Percentiles rank a stretch among this genome's conserved stretches.
phyloP scores from a whole-genome alignment of 1,139 yeast genomes.

The Kodamaea anthophila region DNA sequence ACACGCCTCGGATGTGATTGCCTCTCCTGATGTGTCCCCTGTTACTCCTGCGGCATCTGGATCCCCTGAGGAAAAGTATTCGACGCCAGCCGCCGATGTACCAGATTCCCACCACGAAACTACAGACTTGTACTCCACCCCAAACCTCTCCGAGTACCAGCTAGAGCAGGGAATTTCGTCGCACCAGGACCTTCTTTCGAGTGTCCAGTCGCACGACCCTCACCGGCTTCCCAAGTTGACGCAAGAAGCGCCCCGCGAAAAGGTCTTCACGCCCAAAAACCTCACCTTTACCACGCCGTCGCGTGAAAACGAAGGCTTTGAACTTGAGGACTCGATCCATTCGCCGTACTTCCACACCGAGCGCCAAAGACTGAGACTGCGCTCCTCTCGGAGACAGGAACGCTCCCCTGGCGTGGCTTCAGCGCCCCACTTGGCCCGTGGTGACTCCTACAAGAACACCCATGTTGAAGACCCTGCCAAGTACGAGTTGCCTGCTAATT shows the following conservation, averaged over 20 bases:
- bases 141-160: conserved; percentile 44
- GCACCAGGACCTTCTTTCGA: conserved; percentile 32
- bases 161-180: conserved; percentile 35
- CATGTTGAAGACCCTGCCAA: conserved; percentile 34
- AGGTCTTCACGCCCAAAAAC: conserved; percentile 3
- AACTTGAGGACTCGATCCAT: conserved; percentile 18
- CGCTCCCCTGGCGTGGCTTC: conserved; percentile 20
- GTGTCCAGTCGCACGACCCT: conserved; percentile 35
- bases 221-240: conserved; percentile 27
- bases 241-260: conserved; percentile 2
- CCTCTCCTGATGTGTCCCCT: neutral
- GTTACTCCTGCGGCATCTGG: neutral
- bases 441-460: conserved; percentile 56
- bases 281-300: conserved; percentile 7
- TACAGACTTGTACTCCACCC: conserved; percentile 31
- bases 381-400: conserved; percentile 18
- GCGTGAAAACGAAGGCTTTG: conserved; percentile 5
- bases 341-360: conserved; percentile 44
- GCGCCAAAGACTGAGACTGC: conserved; percentile 25
- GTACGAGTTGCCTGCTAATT: conserved; percentile 42
- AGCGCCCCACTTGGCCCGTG: conserved; percentile 58
- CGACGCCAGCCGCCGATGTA: neutral
- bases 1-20: neutral
- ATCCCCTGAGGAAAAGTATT: too few relatives aligned
- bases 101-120: too few relatives aligned